Base-by-base conservation (phyloP, 2,329 filamentous ascomycete genomes). In the Diaporthe vexans region DNA sequence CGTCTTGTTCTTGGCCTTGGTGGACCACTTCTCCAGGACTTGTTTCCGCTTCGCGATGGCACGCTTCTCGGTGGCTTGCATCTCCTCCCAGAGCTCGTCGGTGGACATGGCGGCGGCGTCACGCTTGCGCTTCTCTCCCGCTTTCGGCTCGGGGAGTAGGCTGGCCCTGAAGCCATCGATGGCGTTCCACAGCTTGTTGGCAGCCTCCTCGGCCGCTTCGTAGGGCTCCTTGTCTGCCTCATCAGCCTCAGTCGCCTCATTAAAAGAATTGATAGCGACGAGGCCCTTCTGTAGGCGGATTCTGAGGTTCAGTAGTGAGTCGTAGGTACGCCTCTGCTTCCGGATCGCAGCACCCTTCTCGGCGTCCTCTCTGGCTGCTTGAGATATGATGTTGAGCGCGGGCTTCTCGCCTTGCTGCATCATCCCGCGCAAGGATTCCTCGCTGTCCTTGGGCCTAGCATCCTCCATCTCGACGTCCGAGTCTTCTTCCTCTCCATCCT, bases 281-380 rank as follows among this genome's bases (percentile, higher is more conserved):
- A 99, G 85, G 1, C 94, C 95, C 83, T 98, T 98, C 82, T 99
- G 97, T 24, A 99, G 85, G 75, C 96, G 94, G 80, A 99, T 98
- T 26, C 97, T 92, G 19, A 95, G 90, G 84, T 98, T 97, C 43
- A 99, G 89, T 0, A 98, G 90, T 0, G 94, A 91, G 78, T 98
- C 96, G 80, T 98, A 99, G 0, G 93, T 91, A 76, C 92, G 93
- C 69, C 95, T 91, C 84, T 99, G 97, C 73, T 92, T 88, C 79
- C 95, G 96, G 51, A 99, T 94, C 0, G 96, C 96, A 72, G 90
- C 85, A 17, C 97, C 97, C 83, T 98, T 98, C 56, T 92, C 91
- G 6, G 93, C 91, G 81, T 98, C 97, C 71, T 91, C 91, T 80
- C 93, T 92, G 70, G 91, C 91, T 1, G 93, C 92, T 79, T 92